Evolutionary conservation across 2,329 filamentous ascomycete genomes (phyloP).

Genomic region (Scedosporium dehoogii): DNA sequence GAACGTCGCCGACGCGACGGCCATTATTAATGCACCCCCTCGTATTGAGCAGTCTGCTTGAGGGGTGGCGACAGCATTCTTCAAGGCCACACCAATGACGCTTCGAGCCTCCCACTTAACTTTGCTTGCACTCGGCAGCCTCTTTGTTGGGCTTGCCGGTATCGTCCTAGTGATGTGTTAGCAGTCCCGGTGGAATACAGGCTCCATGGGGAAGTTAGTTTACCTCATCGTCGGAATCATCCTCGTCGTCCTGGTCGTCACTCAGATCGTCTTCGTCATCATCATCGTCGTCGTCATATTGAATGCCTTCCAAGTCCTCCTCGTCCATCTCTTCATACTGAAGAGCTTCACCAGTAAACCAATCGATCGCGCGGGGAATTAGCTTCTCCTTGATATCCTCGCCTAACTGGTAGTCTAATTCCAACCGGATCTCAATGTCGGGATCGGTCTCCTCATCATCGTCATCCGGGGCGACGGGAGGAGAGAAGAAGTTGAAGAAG

Average conservation of each 20-base stretch:
- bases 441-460: constrained; percentile 66
- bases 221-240: constrained; percentile 72
- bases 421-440: constrained; percentile 94
- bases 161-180: constrained; percentile 52
- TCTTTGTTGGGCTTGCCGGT: constrained; percentile 87
- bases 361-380: constrained; percentile 95
- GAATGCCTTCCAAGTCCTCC: constrained; percentile 70
- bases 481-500: constrained; percentile 99
- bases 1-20: no score
- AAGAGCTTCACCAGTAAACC: constrained; percentile 97
- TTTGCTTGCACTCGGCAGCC: constrained; percentile 93
- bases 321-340: constrained; percentile 92
- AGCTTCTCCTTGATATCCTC: constrained; percentile 99
- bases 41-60: no score
- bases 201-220: constrained; percentile 16
- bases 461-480: constrained; percentile 66
- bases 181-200: not conserved
- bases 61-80: no score
- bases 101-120: constrained; percentile 39
- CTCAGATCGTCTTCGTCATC: constrained; percentile 80
- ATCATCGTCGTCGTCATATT: constrained; percentile 88
- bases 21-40: no score
- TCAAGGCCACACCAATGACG: not conserved
- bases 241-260: constrained; percentile 75
- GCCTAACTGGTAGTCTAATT: constrained; percentile 96